Evolutionary conservation across 2,329 filamentous ascomycete species (phyloP).

Genomic region (Apiospora saccharicola): DNA sequence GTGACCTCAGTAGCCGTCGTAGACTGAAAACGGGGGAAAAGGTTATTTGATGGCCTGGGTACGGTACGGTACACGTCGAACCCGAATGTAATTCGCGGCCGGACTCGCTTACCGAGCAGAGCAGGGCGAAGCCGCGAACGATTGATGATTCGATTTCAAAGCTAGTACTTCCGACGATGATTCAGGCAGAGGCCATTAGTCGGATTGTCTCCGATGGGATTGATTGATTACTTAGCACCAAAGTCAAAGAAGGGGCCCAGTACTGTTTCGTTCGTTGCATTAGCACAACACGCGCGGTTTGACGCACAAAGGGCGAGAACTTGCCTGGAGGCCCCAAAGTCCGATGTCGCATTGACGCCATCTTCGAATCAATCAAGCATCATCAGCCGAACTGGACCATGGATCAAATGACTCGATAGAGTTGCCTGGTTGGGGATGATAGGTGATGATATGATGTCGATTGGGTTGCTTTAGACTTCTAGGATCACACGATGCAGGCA

Average conservation of each 20-base stretch:
- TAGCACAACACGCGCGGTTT: too few relatives aligned
- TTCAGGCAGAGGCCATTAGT: neutral
- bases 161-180: slow-evolving; percentile 2
- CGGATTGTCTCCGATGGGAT: neutral
- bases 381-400: slow-evolving; percentile 1
- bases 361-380: slow-evolving; percentile 16
- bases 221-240: neutral
- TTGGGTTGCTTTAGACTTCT: neutral
- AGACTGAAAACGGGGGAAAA: neutral
- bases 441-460: neutral
- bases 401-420: slow-evolving; percentile 7
- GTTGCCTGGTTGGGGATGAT: neutral
- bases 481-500: neutral
- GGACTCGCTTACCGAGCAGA: slow-evolving; percentile 8
- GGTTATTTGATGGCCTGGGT: neutral
- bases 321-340: neutral
- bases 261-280: too few relatives aligned
- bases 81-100: neutral
- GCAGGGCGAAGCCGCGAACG: slow-evolving; percentile 2
- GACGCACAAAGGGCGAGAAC: neutral
- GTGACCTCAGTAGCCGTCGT: slow-evolving; percentile 2
- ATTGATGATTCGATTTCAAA: neutral
- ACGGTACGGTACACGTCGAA: neutral
- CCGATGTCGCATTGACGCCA: slow-evolving; percentile 24
- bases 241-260: slow-evolving; percentile 5